Evolutionary conservation across 1,284 basidiomycete genomes (phyloP), one percentile per base, ranked within the genome.

Genomic region (Kwoniella shivajii): DNA sequence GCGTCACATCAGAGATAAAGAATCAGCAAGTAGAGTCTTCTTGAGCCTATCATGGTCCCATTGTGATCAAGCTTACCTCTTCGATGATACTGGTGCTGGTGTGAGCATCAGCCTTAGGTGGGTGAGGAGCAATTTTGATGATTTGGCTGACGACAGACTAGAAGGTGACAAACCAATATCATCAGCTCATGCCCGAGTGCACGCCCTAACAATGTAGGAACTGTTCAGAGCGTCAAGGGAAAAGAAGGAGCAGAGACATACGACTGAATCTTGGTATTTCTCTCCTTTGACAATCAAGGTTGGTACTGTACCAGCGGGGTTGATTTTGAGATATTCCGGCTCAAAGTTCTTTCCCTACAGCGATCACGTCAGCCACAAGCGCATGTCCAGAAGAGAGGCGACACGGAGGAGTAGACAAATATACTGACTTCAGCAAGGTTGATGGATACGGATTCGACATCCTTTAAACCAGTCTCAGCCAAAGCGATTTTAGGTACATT

Each of bases 271-370:
- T 49, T 78, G 80, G 66, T 80, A 84, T 24, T 70, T 68, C 64
- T 82, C 72, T 16, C 81, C 82, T 38, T 78, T 78, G 7, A 64
- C 75, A 43, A 79, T 75, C 34, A 87, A 77, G 0, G 82, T 82
- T 27, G 85, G 85, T 14, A 87, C 71, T 1, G 85, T 86, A 5
- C 76, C 85, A 34, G 79, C 70, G 4, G 82, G 80, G 71, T 85
- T 86, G 60, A 85, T 72, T 63, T 82, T 80, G 55, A 86, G 64
- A 73, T 83, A 86, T 7, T 79, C 75, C 10, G 86, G 85, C 34
- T 78, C 75, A 64, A 88, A 87, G 76, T 88, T 88, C 61, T 82
- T 83, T 34, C 85, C 85, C 56, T 84, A 43, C 0, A 18, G 27
- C 14, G 14, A n/a, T 20, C 6, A 13, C 41, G 27, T n/a, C n/a